Evolutionary conservation across 306 rosid genomes (phyloP).

Genomic region (Myrica gale): DNA sequence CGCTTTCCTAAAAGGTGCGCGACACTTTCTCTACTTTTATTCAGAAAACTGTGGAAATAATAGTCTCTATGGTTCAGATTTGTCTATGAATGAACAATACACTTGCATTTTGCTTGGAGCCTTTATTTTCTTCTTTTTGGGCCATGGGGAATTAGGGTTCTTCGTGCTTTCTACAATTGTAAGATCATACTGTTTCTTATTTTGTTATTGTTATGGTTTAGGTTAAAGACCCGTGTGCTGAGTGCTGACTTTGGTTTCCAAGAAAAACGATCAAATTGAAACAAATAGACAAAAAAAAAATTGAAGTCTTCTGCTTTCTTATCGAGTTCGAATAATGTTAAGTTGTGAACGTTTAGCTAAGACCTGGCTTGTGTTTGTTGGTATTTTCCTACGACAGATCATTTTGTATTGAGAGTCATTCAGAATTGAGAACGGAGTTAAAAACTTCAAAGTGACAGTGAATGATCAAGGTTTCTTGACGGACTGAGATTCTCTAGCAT

Average conservation of each 20-base stretch:
- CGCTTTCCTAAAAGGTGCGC: conserved; percentile 33
- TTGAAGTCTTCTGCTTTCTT: neutral
- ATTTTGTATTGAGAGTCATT: neutral
- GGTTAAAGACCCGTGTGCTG: neutral
- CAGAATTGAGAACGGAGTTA: neutral
- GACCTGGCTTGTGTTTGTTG: neutral
- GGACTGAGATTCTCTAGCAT: neutral
- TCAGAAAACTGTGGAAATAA: neutral
- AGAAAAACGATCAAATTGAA: neutral
- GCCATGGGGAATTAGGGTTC: neutral
- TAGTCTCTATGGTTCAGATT: neutral
- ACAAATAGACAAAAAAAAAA: neutral
- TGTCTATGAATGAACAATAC: neutral
- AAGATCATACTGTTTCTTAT: neutral
- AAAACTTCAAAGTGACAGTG: neutral
- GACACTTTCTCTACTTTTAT: neutral
- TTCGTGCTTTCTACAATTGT: neutral
- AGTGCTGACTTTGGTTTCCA: neutral
- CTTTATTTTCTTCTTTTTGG: neutral
- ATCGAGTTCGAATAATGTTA: neutral
- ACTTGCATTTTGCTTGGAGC: neutral
- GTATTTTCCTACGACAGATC: neutral
- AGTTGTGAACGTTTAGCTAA: neutral
- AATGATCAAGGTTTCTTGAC: neutral
- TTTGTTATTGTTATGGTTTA: neutral